Evolutionary conservation across 1,139 yeast species (phyloP).

Genomic region (Geotrichum europaeum): DNA sequence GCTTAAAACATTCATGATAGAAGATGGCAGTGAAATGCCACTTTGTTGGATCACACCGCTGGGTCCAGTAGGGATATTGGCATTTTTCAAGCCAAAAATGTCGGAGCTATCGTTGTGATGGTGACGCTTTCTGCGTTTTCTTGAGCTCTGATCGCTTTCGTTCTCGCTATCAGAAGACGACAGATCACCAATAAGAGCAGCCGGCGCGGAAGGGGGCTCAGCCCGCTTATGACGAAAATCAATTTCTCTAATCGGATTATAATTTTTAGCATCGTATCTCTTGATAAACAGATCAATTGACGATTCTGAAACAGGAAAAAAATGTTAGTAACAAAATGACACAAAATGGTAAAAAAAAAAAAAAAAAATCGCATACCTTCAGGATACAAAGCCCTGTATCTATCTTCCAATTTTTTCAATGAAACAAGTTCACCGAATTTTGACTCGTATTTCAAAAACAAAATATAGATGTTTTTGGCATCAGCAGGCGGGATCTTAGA

Average conservation of each 20-base stretch:
- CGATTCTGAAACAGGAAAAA: conserved; percentile 17
- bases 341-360: background rate
- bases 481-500: conserved; percentile 38
- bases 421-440: conserved; percentile 62
- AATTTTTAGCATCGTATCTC: conserved; percentile 40
- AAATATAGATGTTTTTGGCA: conserved; percentile 42
- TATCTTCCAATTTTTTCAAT: conserved; percentile 56
- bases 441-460: conserved; percentile 50
- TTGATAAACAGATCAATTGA: conserved; percentile 28
- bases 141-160: background rate
- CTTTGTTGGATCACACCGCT: background rate
- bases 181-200: background rate
- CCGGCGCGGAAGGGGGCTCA: conserved; percentile 2
- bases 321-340: background rate
- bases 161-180: conserved; percentile 9
- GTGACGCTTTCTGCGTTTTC: conserved; percentile 10
- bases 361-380: conserved; percentile 26
- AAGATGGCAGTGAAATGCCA: conserved; percentile 21
- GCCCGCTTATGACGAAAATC: conserved; percentile 33
- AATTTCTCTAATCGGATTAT: conserved; percentile 42
- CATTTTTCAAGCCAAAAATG: conserved; percentile 1
- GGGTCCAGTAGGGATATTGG: background rate
- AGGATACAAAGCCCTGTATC: conserved; percentile 64
- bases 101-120: conserved; percentile 6
- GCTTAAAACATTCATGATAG: conserved; percentile 26